These are phyloP conservation scores for Parmelia sp. DNA, from an alignment of 495 filamentous ascomycete species.

Conservation along the genomic window DNA sequence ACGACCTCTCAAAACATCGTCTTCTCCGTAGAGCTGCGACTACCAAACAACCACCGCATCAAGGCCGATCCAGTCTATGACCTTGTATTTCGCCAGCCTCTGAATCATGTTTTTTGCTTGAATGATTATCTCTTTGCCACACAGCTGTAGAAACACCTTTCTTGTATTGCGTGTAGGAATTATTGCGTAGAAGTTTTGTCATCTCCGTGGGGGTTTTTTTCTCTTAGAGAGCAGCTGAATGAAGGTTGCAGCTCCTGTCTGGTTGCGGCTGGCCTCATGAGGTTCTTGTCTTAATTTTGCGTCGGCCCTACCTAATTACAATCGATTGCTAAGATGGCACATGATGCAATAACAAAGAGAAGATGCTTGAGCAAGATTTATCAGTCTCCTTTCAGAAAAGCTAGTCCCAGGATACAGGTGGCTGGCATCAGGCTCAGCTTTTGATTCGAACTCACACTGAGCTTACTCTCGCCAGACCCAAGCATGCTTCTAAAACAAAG, in stretches of 20 bases:
- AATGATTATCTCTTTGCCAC: neutral
- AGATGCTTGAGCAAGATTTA: neutral
- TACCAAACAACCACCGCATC: neutral
- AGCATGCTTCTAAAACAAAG: neutral
- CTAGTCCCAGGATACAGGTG: neutral
- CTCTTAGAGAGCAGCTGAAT: neutral
- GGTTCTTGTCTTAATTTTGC: neutral
- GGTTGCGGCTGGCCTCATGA: neutral
- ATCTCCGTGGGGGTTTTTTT: neutral
- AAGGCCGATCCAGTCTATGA: neutral
- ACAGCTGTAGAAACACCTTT: neutral
- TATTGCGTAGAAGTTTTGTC: neutral
- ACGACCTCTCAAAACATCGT: neutral
- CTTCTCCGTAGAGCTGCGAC: neutral
- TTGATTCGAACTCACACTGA: neutral
- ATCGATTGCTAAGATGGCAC: neutral
- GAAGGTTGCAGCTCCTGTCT: neutral
- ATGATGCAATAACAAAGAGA: neutral
- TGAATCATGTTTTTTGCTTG: neutral
- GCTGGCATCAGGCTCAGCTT: neutral
- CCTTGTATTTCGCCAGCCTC: neutral
- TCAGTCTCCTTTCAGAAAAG: neutral
- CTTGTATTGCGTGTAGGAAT: neutral
- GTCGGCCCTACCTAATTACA: neutral
- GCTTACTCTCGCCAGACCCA: neutral